phyloP scores from a whole-genome alignment of 768 basidiomycete species.

The Tubosaeta sp. region DNA sequence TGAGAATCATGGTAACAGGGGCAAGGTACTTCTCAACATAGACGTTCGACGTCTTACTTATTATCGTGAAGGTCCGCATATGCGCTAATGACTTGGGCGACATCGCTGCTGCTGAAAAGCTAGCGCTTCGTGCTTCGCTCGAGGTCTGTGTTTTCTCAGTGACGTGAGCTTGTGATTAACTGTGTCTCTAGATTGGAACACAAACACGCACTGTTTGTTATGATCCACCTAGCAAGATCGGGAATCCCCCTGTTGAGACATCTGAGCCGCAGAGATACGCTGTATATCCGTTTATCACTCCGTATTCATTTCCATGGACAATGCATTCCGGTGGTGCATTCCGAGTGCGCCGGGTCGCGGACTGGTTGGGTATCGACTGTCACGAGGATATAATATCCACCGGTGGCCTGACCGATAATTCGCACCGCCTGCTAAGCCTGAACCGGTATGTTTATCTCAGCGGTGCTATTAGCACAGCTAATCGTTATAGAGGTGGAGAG shows the following conservation, averaged over 20 bases:
- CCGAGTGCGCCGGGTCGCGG: constrained; percentile 57
- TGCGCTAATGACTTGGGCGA: constrained; percentile 43
- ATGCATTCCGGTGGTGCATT: constrained; percentile 43
- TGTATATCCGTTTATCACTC: constrained; percentile 62
- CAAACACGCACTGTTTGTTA: constrained; percentile 23
- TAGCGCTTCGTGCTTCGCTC: constrained; percentile 47
- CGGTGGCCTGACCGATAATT: constrained; percentile 36
- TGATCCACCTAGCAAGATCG: constrained; percentile 28
- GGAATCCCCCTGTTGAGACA: constrained; percentile 22
- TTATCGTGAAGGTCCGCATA: constrained; percentile 46
- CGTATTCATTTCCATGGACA: constrained; percentile 47
- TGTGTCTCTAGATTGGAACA: constrained; percentile 12
- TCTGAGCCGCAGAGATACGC: constrained; percentile 45
- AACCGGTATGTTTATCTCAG: constrained; percentile 31
- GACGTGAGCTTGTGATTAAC: constrained; percentile 7
- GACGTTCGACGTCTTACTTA: not conserved
- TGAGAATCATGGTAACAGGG: constrained; percentile 44
- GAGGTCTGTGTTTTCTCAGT: constrained; percentile 37
- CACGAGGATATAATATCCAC: constrained; percentile 34
- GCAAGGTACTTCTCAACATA: constrained; percentile 34
- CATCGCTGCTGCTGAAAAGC: constrained; percentile 44
- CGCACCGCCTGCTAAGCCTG: constrained; percentile 31
- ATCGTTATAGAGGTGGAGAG: constrained; percentile 16
- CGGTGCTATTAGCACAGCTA: not conserved
- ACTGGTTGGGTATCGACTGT: constrained; percentile 46